These are phyloP conservation scores for Vigna nakashimae DNA, from an alignment of 306 rosid genomes.

Conservation along the genomic window DNA sequence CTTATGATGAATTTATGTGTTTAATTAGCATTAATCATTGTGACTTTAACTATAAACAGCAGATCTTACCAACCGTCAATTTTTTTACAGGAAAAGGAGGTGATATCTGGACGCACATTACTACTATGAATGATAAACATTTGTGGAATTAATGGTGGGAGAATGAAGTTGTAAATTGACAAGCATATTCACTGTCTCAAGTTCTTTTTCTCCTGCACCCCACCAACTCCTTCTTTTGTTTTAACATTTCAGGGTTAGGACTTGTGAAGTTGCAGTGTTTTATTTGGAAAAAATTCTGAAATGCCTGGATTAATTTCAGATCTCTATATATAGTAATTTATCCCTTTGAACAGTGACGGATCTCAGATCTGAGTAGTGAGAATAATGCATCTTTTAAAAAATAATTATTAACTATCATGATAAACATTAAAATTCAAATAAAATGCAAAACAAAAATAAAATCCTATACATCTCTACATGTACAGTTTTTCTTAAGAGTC, in stretches of 20 bases:
- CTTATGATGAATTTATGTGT: not conserved
- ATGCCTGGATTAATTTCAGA: not conserved
- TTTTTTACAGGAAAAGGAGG: conserved; percentile 23
- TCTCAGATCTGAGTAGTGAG: too few relatives aligned
- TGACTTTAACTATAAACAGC: not conserved
- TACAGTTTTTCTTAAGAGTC: too few relatives aligned
- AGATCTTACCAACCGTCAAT: conserved; percentile 26
- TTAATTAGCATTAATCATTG: conserved; percentile 12
- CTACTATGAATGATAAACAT: conserved; percentile 5
- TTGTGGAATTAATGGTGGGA: not conserved
- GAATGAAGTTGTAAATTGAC: conserved; percentile 6
- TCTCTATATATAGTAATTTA: too few relatives aligned
- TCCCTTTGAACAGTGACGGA: too few relatives aligned
- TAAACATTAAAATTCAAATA: too few relatives aligned
- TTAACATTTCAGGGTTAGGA: not conserved
- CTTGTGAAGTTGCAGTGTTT: conserved; percentile 10
- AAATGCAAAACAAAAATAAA: too few relatives aligned
- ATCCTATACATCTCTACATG: too few relatives aligned
- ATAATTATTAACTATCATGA: too few relatives aligned
- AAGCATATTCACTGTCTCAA: conserved; percentile 5
- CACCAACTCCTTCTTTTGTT: conserved; percentile 34
- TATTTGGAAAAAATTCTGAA: not conserved
- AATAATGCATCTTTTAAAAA: too few relatives aligned
- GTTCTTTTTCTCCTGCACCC: conserved; percentile 25
- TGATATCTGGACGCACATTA: conserved; percentile 20